phyloP scores from a whole-genome alignment of 306 rosid species.

The Quercus cerris region DNA sequence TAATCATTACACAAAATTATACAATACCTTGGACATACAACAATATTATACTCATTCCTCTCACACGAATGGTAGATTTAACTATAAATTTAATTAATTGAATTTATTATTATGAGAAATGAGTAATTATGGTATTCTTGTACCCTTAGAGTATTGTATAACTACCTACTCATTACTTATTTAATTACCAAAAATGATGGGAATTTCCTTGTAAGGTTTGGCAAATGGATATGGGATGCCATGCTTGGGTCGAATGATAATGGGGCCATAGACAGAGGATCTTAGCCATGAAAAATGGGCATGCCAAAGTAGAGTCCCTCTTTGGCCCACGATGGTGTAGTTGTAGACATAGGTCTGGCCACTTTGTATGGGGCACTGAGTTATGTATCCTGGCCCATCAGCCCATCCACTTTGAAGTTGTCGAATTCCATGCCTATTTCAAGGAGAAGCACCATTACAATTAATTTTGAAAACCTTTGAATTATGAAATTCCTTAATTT shows the following conservation, averaged over 20 bases:
- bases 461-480: not conserved
- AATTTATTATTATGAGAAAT: too few species aligned
- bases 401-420: conserved; percentile 6
- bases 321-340: conserved; percentile 2
- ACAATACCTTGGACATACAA: too few species aligned
- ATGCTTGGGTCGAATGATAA: conserved; percentile 1
- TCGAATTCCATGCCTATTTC: not conserved
- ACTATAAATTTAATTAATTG: too few species aligned
- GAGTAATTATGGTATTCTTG: too few species aligned
- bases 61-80: too few species aligned
- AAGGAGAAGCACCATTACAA: not conserved
- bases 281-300: conserved; percentile 20
- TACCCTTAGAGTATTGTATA: too few species aligned
- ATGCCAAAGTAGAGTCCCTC: conserved; percentile 25
- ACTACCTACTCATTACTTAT: not conserved
- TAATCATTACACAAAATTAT: too few species aligned
- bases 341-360: conserved; percentile 2
- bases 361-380: conserved; percentile 1
- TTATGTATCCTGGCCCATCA: not conserved
- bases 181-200: conserved; percentile 21
- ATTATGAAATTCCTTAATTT: not conserved
- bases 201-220: conserved; percentile 19
- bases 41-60: too few species aligned
- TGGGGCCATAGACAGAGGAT: not conserved
- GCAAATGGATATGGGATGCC: conserved; percentile 6